Evolutionary conservation across 2,329 filamentous ascomycete genomes (phyloP).

Genomic region (Phyllosticta citriasiana): DNA sequence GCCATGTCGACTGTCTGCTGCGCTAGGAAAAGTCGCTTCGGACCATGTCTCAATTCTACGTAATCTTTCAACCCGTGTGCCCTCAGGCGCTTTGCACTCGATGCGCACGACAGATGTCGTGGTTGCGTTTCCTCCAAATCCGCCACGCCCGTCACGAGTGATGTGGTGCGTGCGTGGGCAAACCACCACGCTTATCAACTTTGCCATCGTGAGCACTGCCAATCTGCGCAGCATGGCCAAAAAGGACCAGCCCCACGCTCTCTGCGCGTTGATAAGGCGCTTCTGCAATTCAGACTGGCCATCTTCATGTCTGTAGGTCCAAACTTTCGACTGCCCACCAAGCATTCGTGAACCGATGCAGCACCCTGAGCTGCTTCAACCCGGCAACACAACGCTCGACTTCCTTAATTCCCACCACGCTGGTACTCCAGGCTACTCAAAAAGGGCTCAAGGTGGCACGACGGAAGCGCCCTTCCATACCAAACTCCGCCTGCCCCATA

Average conservation of each 20-base stretch:
- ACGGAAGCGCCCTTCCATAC: neutral
- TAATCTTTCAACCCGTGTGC: neutral
- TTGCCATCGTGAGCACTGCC: neutral
- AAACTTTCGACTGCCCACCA: neutral
- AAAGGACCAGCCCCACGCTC: neutral
- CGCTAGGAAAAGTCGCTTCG: neutral
- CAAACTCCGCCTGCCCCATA: neutral
- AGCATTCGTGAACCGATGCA: neutral
- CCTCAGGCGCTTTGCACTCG: neutral
- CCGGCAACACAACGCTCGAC: neutral
- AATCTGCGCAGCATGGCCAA: neutral
- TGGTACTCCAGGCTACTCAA: neutral
- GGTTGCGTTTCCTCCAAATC: neutral
- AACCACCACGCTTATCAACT: neutral
- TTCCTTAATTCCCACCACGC: neutral
- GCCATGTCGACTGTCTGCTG: neutral
- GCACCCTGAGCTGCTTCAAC: neutral
- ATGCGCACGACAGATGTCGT: neutral
- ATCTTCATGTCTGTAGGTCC: neutral
- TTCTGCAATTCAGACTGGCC: neutral
- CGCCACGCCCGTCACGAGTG: neutral
- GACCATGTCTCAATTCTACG: neutral
- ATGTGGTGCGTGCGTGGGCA: neutral
- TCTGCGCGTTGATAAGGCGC: neutral
- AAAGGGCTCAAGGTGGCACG: neutral